phyloP scores from a whole-genome alignment of 108 stramenopile genomes.

The Cyclostephanos invisitatus region DNA sequence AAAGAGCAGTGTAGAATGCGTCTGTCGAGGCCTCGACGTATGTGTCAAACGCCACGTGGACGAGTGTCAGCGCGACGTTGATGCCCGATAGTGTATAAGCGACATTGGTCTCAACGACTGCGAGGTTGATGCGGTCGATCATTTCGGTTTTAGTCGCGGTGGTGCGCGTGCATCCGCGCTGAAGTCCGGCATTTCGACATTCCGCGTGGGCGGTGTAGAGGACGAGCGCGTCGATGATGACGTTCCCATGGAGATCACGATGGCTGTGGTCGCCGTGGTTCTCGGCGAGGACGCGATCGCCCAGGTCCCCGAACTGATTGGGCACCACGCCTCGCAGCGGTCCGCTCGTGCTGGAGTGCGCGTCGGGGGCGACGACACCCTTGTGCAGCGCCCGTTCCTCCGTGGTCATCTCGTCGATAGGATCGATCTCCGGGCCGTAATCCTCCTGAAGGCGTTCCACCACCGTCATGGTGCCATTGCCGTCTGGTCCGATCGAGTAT shows the following conservation, averaged over 20 bases:
- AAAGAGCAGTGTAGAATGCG: neutral
- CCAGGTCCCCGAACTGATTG: neutral
- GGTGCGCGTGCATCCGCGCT: slow-evolving; percentile 2
- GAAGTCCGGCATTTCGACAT: neutral
- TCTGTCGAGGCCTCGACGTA: slow-evolving; percentile 10
- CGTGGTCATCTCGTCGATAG: too few species aligned
- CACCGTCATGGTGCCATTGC: neutral
- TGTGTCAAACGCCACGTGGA: slow-evolving; percentile 11
- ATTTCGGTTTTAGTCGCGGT: slow-evolving; percentile 8
- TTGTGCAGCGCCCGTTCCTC: too few species aligned
- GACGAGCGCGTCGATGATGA: slow-evolving; percentile 8
- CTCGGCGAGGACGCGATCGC: neutral
- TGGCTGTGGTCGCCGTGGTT: neutral
- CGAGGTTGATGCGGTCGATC: slow-evolving; percentile 10
- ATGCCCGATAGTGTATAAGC: slow-evolving; percentile 13
- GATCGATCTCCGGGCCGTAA: neutral
- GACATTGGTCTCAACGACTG: slow-evolving; percentile 17
- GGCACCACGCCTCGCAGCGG: neutral
- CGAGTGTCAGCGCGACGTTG: neutral
- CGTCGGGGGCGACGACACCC: too few species aligned
- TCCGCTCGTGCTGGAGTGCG: too few species aligned
- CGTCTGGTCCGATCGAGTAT: neutral
- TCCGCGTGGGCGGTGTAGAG: slow-evolving; percentile 18
- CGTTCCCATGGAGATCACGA: neutral
- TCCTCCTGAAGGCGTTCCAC: slow-evolving; percentile 1